Conservation (phyloP, 306 rosid genomes). For the Casuarina cunninghamiana region DNA sequence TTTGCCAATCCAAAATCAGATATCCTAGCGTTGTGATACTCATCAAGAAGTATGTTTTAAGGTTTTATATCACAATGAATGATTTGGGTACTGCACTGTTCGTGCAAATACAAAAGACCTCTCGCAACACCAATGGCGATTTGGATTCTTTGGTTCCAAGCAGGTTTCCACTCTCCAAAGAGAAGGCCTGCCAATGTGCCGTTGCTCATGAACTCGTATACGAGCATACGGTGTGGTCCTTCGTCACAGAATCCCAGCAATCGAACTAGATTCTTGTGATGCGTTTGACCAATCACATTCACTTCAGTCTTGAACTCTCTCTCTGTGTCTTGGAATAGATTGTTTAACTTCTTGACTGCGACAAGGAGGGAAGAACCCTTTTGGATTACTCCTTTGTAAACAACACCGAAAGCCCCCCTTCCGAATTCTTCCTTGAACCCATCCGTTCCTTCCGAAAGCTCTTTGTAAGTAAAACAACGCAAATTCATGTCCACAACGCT, state of each 20-base stretch:
- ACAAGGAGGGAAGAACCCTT: background rate
- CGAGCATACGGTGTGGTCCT: slow-evolving; percentile 18
- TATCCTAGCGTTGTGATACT: slow-evolving; percentile 14
- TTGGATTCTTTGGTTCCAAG: slow-evolving; percentile 27
- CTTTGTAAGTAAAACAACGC: slow-evolving; percentile 27
- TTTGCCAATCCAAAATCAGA: slow-evolving; percentile 50
- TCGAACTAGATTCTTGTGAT: slow-evolving; percentile 38
- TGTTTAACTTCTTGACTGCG: slow-evolving; percentile 33
- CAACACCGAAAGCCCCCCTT: slow-evolving; percentile 38
- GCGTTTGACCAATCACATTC: slow-evolving; percentile 29
- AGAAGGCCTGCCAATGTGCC: slow-evolving; percentile 31
- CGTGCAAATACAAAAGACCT: slow-evolving; percentile 42
- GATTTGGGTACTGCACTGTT: slow-evolving; percentile 41
- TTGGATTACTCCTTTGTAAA: slow-evolving; percentile 30
- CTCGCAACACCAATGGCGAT: slow-evolving; percentile 25
- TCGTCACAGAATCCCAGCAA: slow-evolving; percentile 26
- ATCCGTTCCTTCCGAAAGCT: slow-evolving; percentile 37
- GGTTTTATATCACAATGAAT: slow-evolving; percentile 56
- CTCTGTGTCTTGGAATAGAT: slow-evolving; percentile 7
- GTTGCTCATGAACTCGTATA: slow-evolving; percentile 31
- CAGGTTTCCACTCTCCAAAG: slow-evolving; percentile 25
- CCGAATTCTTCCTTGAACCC: slow-evolving; percentile 38
- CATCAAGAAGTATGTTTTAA: slow-evolving; percentile 48
- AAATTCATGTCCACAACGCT: slow-evolving; percentile 15
- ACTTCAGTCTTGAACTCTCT: slow-evolving; percentile 34